Evolutionary conservation across 345 rosid species (phyloP).

Genomic region (Gossypium stocksii): DNA sequence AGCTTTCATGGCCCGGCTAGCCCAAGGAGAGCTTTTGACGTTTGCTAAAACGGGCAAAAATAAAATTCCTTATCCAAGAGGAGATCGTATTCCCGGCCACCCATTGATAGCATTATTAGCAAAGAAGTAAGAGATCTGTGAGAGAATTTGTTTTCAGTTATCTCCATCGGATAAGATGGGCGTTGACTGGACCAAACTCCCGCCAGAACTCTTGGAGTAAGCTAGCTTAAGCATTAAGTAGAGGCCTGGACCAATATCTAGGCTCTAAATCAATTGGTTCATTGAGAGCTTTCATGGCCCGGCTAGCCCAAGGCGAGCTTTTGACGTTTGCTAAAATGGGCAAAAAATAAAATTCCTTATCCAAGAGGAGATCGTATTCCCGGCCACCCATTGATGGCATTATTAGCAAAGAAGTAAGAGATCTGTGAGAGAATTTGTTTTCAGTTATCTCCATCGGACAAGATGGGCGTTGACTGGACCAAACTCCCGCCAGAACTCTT

Average conservation of each 20-base stretch:
- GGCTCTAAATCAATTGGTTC: not conserved
- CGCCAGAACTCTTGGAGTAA: constrained; percentile 23
- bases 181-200: constrained; percentile 49
- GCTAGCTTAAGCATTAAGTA: constrained; percentile 1
- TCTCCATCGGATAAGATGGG: constrained; percentile 20
- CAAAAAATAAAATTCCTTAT: no score
- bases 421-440: not conserved
- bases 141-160: not conserved
- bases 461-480: constrained; percentile 48
- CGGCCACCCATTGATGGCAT: not conserved
- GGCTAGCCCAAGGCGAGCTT: no score
- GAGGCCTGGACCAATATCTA: not conserved
- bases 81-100: not conserved
- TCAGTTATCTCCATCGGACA: not conserved
- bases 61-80: not conserved
- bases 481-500: constrained; percentile 45
- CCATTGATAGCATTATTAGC: not conserved
- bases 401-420: not conserved
- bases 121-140: not conserved
- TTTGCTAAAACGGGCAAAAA: no score
- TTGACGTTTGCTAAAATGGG: no score
- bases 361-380: not conserved
- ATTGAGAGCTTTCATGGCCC: not conserved
- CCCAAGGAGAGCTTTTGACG: no score
- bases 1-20: not conserved